These are phyloP conservation scores for Apiotrichum laibachii DNA, from an alignment of 1,284 basidiomycete genomes.

Conservation along the genomic window DNA sequence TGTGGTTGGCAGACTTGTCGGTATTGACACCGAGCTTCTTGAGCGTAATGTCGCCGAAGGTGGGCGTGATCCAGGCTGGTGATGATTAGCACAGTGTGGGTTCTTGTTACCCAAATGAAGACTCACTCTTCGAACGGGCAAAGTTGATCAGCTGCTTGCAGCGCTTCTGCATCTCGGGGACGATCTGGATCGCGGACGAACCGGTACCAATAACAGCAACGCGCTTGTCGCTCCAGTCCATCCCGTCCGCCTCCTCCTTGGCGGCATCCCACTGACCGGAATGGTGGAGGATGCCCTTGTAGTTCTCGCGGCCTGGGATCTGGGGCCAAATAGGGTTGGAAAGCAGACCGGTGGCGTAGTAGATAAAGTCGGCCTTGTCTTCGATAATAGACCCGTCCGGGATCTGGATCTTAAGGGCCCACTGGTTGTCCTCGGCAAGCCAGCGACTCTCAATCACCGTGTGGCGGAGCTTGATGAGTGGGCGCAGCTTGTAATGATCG, in stretches of 20 bases:
- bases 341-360: conserved; percentile 31
- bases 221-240: conserved; percentile 20
- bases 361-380: conserved; percentile 31
- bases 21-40: conserved; percentile 10
- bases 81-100: too few relatives aligned
- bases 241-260: conserved; percentile 16
- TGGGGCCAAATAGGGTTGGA: conserved; percentile 37
- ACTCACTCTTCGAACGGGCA: conserved; percentile 23
- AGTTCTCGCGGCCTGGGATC: conserved; percentile 28
- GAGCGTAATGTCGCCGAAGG: conserved; percentile 24
- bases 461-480: conserved; percentile 31
- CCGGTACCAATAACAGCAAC: conserved; percentile 21
- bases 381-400: conserved; percentile 21
- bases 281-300: conserved; percentile 32
- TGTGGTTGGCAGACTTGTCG: conserved; percentile 6
- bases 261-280: conserved; percentile 25
- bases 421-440: conserved; percentile 25
- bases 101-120: too few relatives aligned
- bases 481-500: conserved; percentile 24
- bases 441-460: conserved; percentile 29
- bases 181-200: conserved; percentile 30
- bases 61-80: conserved; percentile 33
- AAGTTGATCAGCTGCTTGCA: conserved; percentile 30
- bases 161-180: conserved; percentile 24
- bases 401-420: conserved; percentile 11